A percentile compares a stretch with the other conserved stretches of the same genome.
Evolutionary conservation across 768 basidiomycete species (phyloP).

Genomic region (Sarcodon sp.): DNA sequence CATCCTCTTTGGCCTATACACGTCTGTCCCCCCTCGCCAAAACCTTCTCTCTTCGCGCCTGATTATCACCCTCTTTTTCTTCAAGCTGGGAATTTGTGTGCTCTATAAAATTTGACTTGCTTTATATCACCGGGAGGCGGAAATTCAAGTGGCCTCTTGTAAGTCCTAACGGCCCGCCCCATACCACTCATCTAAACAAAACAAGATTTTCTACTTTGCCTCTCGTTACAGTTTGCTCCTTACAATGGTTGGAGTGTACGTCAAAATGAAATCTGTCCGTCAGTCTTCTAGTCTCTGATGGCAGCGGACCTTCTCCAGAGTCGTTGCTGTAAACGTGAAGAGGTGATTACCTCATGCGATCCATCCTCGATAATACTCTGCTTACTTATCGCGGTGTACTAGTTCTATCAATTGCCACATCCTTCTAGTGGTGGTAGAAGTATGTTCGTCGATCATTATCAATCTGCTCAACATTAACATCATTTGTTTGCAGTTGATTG

Average conservation of each 20-base stretch:
- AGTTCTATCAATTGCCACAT: slow-evolving; percentile 31
- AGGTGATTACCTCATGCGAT: slow-evolving; percentile 1
- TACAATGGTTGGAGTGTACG: slow-evolving; percentile 35
- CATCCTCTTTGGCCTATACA: slow-evolving; percentile 28
- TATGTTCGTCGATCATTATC: slow-evolving; percentile 7
- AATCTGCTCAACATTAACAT: not conserved
- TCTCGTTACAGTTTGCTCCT: slow-evolving; percentile 31
- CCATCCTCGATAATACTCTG: slow-evolving; percentile 4
- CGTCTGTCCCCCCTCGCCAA: slow-evolving; percentile 15
- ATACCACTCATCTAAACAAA: not conserved
- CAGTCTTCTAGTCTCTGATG: not conserved
- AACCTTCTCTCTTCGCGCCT: not conserved
- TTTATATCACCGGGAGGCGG: slow-evolving; percentile 24
- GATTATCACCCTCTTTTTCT: not conserved
- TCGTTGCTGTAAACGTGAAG: not conserved
- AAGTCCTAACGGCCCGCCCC: slow-evolving; percentile 1
- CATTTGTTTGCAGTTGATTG: slow-evolving; percentile 20
- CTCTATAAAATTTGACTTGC: slow-evolving; percentile 29
- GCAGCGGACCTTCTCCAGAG: not conserved
- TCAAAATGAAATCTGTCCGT: not conserved
- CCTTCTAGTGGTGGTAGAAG: slow-evolving; percentile 35
- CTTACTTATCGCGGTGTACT: not conserved
- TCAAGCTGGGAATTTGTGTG: slow-evolving; percentile 30
- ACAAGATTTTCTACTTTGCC: slow-evolving; percentile 30
- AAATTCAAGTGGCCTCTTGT: slow-evolving; percentile 36